Conservation (phyloP, 106 monocot species). For the Apostasia ramifera region DNA sequence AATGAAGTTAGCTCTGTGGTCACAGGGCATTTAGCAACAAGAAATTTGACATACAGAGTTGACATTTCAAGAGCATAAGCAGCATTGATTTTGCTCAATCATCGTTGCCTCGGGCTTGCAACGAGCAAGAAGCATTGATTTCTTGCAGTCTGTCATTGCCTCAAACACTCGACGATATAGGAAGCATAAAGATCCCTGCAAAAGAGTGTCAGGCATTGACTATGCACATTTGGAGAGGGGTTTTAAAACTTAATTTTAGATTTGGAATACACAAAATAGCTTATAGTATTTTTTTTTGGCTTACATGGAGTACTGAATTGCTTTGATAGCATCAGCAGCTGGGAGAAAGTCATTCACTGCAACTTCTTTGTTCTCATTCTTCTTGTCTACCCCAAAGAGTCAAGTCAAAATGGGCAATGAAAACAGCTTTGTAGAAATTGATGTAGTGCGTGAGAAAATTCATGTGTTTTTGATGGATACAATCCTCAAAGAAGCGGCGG, state of each 20-base stretch:
- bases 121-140: no score
- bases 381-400: conserved; percentile 45
- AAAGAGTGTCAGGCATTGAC: neutral
- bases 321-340: conserved; percentile 42
- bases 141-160: conserved; percentile 7
- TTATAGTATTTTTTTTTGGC: neutral
- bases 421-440: no score
- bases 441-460: neutral
- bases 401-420: neutral
- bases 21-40: no score
- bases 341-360: conserved; percentile 69
- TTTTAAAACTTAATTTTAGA: neutral
- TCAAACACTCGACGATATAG: conserved; percentile 34
- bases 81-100: no score
- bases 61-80: no score
- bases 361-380: conserved; percentile 82
- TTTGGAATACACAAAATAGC: neutral
- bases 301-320: conserved; percentile 68
- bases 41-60: no score
- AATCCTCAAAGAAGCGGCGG: conserved; percentile 84
- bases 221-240: neutral
- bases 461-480: conserved; percentile 27
- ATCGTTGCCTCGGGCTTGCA: no score
- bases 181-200: conserved; percentile 47
- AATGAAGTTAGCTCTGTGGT: no score